Percentiles rank a stretch among this genome's conserved stretches.
phyloP scores from a whole-genome alignment of 352 stramenopile genomes.

The Globisporangium barbulae region DNA sequence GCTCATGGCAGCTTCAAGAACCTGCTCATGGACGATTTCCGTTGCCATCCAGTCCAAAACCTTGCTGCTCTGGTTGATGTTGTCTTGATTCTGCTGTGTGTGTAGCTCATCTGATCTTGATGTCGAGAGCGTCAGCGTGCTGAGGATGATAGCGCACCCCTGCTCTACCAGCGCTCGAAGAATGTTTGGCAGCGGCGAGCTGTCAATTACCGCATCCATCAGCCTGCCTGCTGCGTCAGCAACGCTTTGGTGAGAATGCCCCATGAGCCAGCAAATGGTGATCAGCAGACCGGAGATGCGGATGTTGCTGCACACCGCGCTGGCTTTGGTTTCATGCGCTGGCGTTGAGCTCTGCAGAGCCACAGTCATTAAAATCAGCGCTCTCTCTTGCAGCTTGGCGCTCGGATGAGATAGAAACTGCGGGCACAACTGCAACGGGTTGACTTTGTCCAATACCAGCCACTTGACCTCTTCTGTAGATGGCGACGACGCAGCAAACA shows the following conservation, averaged over 20 bases:
- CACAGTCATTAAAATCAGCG: constrained; percentile 1
- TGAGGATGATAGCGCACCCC: constrained; percentile 7
- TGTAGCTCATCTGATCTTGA: not conserved
- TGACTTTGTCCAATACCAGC: not conserved
- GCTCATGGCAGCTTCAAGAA: not conserved
- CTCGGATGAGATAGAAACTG: constrained; percentile 4
- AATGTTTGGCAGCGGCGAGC: constrained; percentile 1
- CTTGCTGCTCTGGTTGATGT: not conserved
- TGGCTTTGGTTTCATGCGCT: not conserved
- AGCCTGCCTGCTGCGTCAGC: constrained; percentile 5
- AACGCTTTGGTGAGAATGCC: not conserved
- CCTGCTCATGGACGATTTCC: not conserved
- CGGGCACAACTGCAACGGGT: not conserved
- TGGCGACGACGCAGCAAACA: not conserved
- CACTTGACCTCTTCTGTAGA: not conserved
- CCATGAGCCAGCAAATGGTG: constrained; percentile 15
- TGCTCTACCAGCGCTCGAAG: constrained; percentile 17
- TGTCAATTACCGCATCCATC: constrained; percentile 1
- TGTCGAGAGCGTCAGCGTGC: not conserved
- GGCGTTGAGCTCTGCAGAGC: not conserved
- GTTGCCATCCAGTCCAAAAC: constrained; percentile 9
- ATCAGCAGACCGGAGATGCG: constrained; percentile 12
- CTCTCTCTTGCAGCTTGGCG: constrained; percentile 13
- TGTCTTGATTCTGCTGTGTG: not conserved
- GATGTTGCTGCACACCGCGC: constrained; percentile 1